phyloP scores from a whole-genome alignment of 2,329 filamentous ascomycete species.

The Fusarium nanum region DNA sequence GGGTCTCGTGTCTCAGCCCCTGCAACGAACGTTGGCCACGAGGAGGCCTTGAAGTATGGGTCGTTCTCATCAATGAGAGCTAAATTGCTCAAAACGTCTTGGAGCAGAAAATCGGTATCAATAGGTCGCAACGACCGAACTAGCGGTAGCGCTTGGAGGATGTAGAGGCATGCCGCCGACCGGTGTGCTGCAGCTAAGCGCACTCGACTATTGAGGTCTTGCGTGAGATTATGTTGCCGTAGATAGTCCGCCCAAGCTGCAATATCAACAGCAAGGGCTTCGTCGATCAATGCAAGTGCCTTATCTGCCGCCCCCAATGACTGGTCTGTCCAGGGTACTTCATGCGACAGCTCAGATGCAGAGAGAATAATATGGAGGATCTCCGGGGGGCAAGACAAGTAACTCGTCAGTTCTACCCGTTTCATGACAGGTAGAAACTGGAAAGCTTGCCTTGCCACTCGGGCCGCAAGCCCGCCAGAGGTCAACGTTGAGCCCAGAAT shows the following conservation, averaged over 20 bases:
- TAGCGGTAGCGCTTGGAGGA: conserved; percentile 57
- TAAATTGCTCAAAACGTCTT: conserved; percentile 64
- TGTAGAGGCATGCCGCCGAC: conserved; percentile 61
- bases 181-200: conserved; percentile 60
- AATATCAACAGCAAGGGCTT: conserved; percentile 58
- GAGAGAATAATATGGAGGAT: conserved; percentile 60
- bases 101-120: conserved; percentile 58
- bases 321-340: conserved; percentile 50
- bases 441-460: conserved; percentile 55
- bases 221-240: conserved; percentile 50
- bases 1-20: conserved; percentile 65
- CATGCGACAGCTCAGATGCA: conserved; percentile 58
- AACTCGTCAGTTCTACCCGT: conserved; percentile 57
- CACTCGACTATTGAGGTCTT: conserved; percentile 57
- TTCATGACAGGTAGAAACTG: conserved; percentile 55
- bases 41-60: conserved; percentile 68
- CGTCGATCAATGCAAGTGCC: conserved; percentile 55
- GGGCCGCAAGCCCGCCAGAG: conserved; percentile 52
- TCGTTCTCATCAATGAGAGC: conserved; percentile 60
- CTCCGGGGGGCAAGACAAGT: conserved; percentile 57
- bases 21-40: conserved; percentile 70
- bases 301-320: conserved; percentile 51
- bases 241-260: conserved; percentile 56
- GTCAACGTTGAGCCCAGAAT: conserved; percentile 55
- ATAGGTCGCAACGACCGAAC: conserved; percentile 53